Evolutionary conservation across 352 stramenopile species (phyloP), one percentile per base, ranked within the genome.

Genomic region (Pythium angustatum): DNA sequence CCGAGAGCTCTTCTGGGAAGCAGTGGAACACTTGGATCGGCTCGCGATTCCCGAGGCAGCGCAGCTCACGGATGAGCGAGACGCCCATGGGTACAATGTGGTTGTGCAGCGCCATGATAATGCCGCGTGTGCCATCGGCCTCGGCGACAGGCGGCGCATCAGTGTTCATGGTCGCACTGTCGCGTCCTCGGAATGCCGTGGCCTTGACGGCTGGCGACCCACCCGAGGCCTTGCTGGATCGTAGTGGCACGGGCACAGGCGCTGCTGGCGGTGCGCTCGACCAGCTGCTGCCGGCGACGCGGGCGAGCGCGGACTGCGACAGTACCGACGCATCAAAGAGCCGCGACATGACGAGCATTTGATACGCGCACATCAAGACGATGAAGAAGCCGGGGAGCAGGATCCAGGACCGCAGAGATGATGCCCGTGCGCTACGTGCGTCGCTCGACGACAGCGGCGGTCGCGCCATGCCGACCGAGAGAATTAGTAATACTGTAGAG

Each of bases 11-110:
- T 7, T 81, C 65, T 0, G 70, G 36, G n/a, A 81, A 69, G 58
- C 76, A 84, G 62, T 81, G 71, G 53, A 77, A 80, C 28, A 84
- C 73, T 34, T 84, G 71, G 10, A 84, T 76, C 33, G 66, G 15
- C 30, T 84, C 76, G 8, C 30, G 47, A 59, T 81, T 84, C 14
- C 76, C 76, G 1, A 79, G 65, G 30, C 73, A 79, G 3, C 76
- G 67, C 47, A 84, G 64, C 62, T 91, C 79, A 6, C 78, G 75
- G 62, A 91, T 89, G 30, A 91, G 72, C 26, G 81, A 90, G 54
- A 75, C 73, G 17, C 77, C 81, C 77, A 90, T 83, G 12, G 77
- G 63, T 38, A 79, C 68, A 22, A 87, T 80, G 43, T 65, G 70
- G 47, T 90, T 68, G 67, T 88, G 76, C 14, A 88, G 68, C 51